Evolutionary conservation across 202 grass and related monocot genomes (phyloP), one percentile per base, ranked within the genome.

Genomic region (Eragrostis tef): DNA sequence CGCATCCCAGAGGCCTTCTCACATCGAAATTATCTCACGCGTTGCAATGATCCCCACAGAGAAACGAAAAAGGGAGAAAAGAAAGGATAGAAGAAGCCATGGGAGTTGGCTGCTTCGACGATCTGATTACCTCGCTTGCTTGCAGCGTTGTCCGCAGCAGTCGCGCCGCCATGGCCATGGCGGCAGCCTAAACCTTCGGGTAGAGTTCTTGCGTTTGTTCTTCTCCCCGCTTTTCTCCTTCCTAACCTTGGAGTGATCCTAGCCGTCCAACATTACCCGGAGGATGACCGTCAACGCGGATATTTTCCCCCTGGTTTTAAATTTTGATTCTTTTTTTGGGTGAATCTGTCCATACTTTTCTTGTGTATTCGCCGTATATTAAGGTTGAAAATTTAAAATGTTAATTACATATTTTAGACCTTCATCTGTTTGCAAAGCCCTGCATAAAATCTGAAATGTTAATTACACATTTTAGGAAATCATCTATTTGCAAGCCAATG

Each of bases 81-180:
- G 34, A 39, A 71, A 26, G 49, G 34, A 36, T 39, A 49, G 58
- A 60, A 7, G 17, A 11, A 46, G 6, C 7, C 20, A 46, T 3
- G 21, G 65, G 29, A 67, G 20, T 0, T 0, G 11, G 20, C 21
- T 12, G 67, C 36, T 19, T 50, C 16, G 29, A 50, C 27, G 27
- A 79, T 67, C 21, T 19, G 66, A 1, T 46, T 57, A 89, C 83
- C 87, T 86, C 66, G 27, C 29, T 73, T 45, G 78, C 59, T 68
- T 51, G 78, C 72, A 79, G 61, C 21, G 67, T 60, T 65, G 74
- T 52, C 6, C 73, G 83, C 49, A 87, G 57, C 79, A 83, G 49
- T 26, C 63, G 83, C 83, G 61, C 58, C 79, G 86, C 83, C 89
- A 85, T 80, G 50, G 73, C 78, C 79, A 79, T 74, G 73, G 78